Base-by-base conservation (phyloP, 2,329 filamentous ascomycete genomes). In the Ascochyta rabiei region DNA sequence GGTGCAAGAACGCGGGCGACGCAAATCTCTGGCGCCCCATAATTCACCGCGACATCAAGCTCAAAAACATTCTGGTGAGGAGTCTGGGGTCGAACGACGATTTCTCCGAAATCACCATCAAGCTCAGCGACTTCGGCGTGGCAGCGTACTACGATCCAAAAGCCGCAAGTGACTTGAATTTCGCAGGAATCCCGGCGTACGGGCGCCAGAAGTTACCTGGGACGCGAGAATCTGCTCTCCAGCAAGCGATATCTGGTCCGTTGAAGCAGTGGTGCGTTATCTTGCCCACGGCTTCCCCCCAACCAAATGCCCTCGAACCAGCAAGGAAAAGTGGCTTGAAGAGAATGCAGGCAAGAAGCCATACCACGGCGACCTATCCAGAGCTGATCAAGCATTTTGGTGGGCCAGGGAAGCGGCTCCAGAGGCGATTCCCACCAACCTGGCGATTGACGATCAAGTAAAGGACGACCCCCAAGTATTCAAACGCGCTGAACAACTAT, bases 41-140 rank as follows among this genome's bases (percentile, higher is more conserved):
- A 8, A 34, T 34, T 2, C 31, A 34, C n/a, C 31, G 31, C 7
- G 31, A 34, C 31, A 34, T 34, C 31, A 34, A 34, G n/a, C 31
- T 34, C 15, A 15, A 34, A 16, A 34, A 34, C n/a, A 10, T 34
- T 8, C 31, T 34, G n/a, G 31, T 34, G 6, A 8, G 3, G 31
- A 34, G 6, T 16, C 15, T 9, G 9, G 31, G 31, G n/a, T 34
- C 31, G 12, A 60, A 54, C 21, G 30, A 40, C 4, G 54, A 65
- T 38, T 55, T 30, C 26, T 58, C 60, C 0, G 28, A 26, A 2
- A 41, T 69, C 16, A 26, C 88, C 66, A 82, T 87, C 49, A 84
- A 89, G 65, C 87, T 90, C 58, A 85, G 85, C 60, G 86, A 89
- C 59, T 89, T 89, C 74, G 86, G 89, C 60, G 84, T 85, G 9